A percentile compares a stretch with the other conserved stretches of the same genome.
Conservation (phyloP, 1,284 basidiomycete genomes). For the Pyrrhoderma noxium region DNA sequence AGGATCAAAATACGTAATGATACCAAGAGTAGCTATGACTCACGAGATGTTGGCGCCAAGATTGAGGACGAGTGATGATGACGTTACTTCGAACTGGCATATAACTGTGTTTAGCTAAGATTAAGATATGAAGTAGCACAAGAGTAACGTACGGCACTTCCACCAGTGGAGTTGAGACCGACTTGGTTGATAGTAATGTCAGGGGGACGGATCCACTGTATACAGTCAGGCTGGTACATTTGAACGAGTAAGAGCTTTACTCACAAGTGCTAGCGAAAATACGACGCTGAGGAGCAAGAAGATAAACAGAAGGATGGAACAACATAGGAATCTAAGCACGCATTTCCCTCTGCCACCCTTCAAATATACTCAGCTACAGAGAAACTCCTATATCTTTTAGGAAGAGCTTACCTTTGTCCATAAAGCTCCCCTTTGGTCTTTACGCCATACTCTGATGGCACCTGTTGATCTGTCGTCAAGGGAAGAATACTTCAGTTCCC, state of each 20-base stretch:
- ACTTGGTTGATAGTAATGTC: slow-evolving; percentile 59
- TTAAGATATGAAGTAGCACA: slow-evolving; percentile 22
- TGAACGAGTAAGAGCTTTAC: slow-evolving; percentile 22
- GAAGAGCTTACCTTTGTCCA: slow-evolving; percentile 49
- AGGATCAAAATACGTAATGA: background rate
- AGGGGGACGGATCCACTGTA: slow-evolving; percentile 76
- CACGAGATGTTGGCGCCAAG: slow-evolving; percentile 65
- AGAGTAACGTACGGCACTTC: slow-evolving; percentile 39
- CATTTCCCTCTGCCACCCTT: slow-evolving; percentile 53
- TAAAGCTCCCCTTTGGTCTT: slow-evolving; percentile 48
- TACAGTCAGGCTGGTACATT: background rate
- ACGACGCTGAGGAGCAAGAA: slow-evolving; percentile 65
- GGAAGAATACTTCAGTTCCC: slow-evolving; percentile 5
- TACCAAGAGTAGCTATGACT: slow-evolving; percentile 25
- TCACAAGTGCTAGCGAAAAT: slow-evolving; percentile 64
- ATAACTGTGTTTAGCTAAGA: slow-evolving; percentile 2
- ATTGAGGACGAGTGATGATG: slow-evolving; percentile 50
- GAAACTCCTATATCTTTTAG: background rate
- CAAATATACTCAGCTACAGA: background rate
- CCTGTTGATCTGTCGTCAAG: slow-evolving; percentile 18
- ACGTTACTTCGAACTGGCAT: slow-evolving; percentile 24
- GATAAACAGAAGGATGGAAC: slow-evolving; percentile 55
- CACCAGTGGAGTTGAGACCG: slow-evolving; percentile 30
- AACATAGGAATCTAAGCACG: slow-evolving; percentile 61
- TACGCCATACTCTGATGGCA: slow-evolving; percentile 39